Evolutionary conservation across 805 yeast species (phyloP), one percentile per base, ranked within the genome.

Genomic region (Schizosaccharomyces octosporus): DNA sequence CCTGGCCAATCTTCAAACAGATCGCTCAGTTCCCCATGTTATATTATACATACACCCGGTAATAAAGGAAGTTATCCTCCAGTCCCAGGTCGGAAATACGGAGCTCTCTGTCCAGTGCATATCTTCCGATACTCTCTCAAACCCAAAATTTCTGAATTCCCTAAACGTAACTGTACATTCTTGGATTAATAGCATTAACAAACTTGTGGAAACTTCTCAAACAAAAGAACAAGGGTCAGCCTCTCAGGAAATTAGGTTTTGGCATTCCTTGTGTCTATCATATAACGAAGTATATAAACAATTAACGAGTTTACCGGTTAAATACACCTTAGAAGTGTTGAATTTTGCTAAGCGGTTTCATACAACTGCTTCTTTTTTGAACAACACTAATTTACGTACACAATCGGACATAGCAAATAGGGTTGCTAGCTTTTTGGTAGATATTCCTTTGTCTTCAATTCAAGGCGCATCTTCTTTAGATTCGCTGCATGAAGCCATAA

Each of bases 271-370:
- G 73, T 90, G 85, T 66, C 67, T 71, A 1, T 82, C 86, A 0
- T 72, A 89, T 55, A 62, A 66, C 2, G 72, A 81, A 1, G 75
- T 85, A 0, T 78, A 79, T 61, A 73, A 74, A 0, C 95, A 87
- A 67, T 70, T 85, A 1, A 69, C 75, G 2, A 73, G 79, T 0
- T 74, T 76, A 0, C 82, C 79, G 43, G 79, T 87, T 1, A 72
- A 70, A 24, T 69, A 78, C 7, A 80, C 93, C 0, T 70, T 87
- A 15, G 79, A 78, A 0, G 72, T 85, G 0, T 73, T 89, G 62
- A 79, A 79, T 63, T 72, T 76, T 17, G 87, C 88, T 2, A 88
- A 85, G 65, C 75, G 97, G 64, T 85, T 82, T 67, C 94, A 85
- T 68, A 82, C 87, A 0, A 82, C 89, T 0, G 78, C 81, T n/a